Evolutionary conservation across 129 eudicot genomes (phyloP).

Genomic region (Chrysanthemum makinoi): DNA sequence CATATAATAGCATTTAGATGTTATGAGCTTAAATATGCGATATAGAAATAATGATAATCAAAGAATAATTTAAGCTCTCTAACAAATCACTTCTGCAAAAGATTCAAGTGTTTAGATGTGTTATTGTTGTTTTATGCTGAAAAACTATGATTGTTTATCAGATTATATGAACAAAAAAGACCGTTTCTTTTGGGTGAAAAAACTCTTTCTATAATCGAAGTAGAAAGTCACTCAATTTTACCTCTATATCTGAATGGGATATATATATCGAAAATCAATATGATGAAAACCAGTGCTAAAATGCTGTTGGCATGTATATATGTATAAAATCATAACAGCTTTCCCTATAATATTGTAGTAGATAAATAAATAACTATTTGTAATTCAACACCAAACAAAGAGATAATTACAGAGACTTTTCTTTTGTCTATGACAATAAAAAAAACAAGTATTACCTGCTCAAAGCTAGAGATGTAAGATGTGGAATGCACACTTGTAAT

Average conservation of each 20-base stretch:
- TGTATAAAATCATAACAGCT: not conserved
- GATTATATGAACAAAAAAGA: too few species aligned
- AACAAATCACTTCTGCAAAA: not conserved
- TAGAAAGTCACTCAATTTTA: too few species aligned
- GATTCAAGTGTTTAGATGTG: not conserved
- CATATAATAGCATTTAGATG: too few species aligned
- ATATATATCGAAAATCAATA: too few species aligned
- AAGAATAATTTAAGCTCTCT: not conserved
- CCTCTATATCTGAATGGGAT: not conserved
- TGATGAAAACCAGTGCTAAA: not conserved
- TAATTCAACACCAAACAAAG: conserved; percentile 6
- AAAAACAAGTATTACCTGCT: conserved; percentile 52
- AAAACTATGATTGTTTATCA: too few species aligned
- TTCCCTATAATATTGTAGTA: not conserved
- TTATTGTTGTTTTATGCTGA: too few species aligned
- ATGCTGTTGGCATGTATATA: not conserved
- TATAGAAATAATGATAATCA: too few species aligned
- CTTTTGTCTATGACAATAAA: conserved; percentile 4
- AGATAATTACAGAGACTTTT: not conserved
- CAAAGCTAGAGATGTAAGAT: conserved; percentile 68
- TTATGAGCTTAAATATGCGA: too few species aligned
- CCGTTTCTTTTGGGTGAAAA: too few species aligned
- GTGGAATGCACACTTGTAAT: conserved; percentile 68
- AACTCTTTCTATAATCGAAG: too few species aligned
- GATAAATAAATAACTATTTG: conserved; percentile 3